Evolutionary conservation across 108 stramenopile genomes (phyloP).

Genomic region (Skeletonema grethae): DNA sequence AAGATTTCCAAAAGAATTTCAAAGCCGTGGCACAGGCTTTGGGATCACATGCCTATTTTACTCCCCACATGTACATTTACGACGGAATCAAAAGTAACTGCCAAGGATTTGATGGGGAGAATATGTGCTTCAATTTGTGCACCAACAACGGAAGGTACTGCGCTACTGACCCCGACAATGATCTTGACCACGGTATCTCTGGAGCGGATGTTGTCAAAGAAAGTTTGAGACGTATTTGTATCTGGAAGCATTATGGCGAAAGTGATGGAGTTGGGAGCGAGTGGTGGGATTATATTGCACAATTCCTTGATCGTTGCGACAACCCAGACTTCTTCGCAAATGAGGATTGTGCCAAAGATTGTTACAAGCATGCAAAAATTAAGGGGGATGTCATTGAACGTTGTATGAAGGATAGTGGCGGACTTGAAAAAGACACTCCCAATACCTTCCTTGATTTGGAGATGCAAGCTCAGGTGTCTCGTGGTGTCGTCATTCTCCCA

Average conservation of each 20-base stretch:
- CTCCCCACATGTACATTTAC: conserved; percentile 90
- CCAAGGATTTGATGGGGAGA: conserved; percentile 56
- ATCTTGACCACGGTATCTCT: conserved; percentile 80
- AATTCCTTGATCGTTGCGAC: conserved; percentile 76
- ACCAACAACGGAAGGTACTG: conserved; percentile 96
- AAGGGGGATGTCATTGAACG: conserved; percentile 46
- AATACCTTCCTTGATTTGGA: conserved; percentile 76
- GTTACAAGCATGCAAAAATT: conserved; percentile 55
- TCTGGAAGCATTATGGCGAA: conserved; percentile 88
- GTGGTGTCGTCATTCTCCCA: conserved; percentile 57
- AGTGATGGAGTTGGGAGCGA: conserved; percentile 78
- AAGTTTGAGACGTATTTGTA: conserved; percentile 86
- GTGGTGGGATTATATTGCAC: conserved; percentile 89
- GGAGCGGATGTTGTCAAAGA: conserved; percentile 94
- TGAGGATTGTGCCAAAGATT: conserved; percentile 80
- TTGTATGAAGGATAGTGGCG: conserved; percentile 68
- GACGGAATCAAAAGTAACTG: conserved; percentile 83
- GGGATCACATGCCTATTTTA: conserved; percentile 81
- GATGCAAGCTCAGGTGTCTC: conserved; percentile 47
- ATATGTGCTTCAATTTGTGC: conserved; percentile 85
- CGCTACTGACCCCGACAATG: conserved; percentile 92
- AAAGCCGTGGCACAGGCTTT: conserved; percentile 67
- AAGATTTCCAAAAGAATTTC: conserved; percentile 72
- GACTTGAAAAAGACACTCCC: conserved; percentile 37
- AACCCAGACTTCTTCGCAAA: conserved; percentile 68